Conservation (phyloP, 257 asterid genomes). For the Dorcoceras hygrometricum region DNA sequence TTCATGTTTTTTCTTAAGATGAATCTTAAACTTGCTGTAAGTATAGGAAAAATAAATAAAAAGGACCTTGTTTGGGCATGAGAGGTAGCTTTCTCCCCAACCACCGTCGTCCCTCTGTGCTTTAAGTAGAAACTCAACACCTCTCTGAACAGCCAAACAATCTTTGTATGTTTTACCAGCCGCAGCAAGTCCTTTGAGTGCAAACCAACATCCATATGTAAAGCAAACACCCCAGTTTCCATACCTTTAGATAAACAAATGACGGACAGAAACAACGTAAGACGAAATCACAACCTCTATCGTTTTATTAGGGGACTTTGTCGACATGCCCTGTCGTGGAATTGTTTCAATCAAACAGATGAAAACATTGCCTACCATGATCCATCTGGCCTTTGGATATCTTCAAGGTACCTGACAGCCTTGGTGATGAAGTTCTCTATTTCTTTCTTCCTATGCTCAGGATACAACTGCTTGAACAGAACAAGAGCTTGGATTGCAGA, state of each 20-base stretch:
- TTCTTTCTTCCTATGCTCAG: conserved; percentile 60
- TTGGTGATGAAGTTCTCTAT: conserved; percentile 37
- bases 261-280: background rate
- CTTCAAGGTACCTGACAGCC: conserved; percentile 54
- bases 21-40: background rate
- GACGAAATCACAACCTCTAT: no score
- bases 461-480: conserved; percentile 51
- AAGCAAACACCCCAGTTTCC: conserved; percentile 83
- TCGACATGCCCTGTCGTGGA: no score
- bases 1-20: no score
- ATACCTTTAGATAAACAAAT: background rate
- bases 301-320: no score
- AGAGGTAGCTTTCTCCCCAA: conserved; percentile 88
- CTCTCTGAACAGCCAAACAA: conserved; percentile 50
- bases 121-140: conserved; percentile 50
- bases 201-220: conserved; percentile 79
- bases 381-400: conserved; percentile 63
- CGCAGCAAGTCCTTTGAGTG: conserved; percentile 66
- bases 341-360: background rate
- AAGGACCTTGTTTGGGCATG: conserved; percentile 68
- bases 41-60: no score
- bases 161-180: conserved; percentile 55
- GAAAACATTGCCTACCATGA: conserved; percentile 54
- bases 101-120: conserved; percentile 73
- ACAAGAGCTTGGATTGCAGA: conserved; percentile 68